Evolutionary conservation across 306 rosid genomes (phyloP), one percentile per base, ranked within the genome.

Genomic region (Acacia melanoxylon): DNA sequence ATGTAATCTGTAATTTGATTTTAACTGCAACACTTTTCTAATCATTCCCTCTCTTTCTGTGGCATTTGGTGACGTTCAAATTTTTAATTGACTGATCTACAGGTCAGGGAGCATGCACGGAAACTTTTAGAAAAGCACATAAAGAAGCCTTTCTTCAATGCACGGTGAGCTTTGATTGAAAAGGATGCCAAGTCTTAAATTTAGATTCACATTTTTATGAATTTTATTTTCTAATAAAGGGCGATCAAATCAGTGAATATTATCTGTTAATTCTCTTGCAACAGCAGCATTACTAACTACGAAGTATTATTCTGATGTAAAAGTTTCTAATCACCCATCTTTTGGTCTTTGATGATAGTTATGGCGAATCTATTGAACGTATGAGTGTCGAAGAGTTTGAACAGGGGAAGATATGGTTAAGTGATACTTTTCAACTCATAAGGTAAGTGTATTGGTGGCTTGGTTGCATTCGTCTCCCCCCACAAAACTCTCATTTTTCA

Each of bases 61-160:
- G 71, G 80, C 67, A 66, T 65, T 71, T 75, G 79, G 65, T 76
- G 80, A 73, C 24, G 65, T 76, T 66, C 78, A 59, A 52, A 73
- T 79, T 72, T 31, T 45, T 69, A 68, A 72, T 80, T 77, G 22
- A 71, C 72, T 75, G 63, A 48, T 80, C 48, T 69, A 61, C 65
- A 93, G 99, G 99, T 92, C 82, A 81, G 98, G 78, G 98, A 93
- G 80, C 99, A 93, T 88, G 99, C 94, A 51, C 90, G 99, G 52
- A 95, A 95, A 84, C 91, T 95, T 74, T 83, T 95, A 88, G 99
- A 95, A 89, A 93, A 92, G 84, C 84, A 84, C 80, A 20, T 91
- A 76, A 90, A 76, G 89, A 92, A 93, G 89, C 99, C 99, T 75
- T 95, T 95, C 88, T 92, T 93, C 83, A 68, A 83, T 61, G 86